Conservation (phyloP, 129 eudicot genomes). For the Flaveria trinervia region DNA sequence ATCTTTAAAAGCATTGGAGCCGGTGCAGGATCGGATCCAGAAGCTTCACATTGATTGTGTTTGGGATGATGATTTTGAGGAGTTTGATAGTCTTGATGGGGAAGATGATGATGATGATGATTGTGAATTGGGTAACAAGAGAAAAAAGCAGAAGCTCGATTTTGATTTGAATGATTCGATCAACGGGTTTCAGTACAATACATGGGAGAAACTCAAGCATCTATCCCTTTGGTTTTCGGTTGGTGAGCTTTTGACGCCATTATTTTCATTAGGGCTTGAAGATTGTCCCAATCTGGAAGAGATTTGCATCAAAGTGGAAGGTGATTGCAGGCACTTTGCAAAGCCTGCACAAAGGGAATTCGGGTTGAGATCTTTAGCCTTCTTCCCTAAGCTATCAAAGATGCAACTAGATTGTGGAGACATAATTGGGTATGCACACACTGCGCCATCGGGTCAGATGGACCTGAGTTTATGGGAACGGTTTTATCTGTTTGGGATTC, state of each 20-base stretch:
- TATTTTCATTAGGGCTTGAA: conserved; percentile 60
- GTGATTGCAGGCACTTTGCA: conserved; percentile 72
- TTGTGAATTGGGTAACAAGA: conserved; percentile 32
- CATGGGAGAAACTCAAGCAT: conserved; percentile 62
- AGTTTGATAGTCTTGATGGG: conserved; percentile 39
- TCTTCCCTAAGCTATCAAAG: conserved; percentile 55
- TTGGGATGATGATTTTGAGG: conserved; percentile 59
- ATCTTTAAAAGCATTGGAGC: conserved; percentile 71
- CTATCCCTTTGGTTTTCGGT: conserved; percentile 90
- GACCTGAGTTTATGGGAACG: conserved; percentile 96
- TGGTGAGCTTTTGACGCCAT: conserved; percentile 78
- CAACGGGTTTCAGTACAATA: conserved; percentile 35
- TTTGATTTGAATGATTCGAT: conserved; percentile 43
- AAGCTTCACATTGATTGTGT: conserved; percentile 86
- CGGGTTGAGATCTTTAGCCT: conserved; percentile 54
- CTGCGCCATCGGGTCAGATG: conserved; percentile 96
- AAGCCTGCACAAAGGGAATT: conserved; percentile 58
- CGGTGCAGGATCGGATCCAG: conserved; percentile 56
- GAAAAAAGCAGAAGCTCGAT: conserved; percentile 47
- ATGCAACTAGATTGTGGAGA: conserved; percentile 93
- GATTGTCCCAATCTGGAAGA: conserved; percentile 79
- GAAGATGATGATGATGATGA: conserved; percentile 12
- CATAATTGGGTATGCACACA: conserved; percentile 78
- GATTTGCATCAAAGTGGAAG: conserved; percentile 77
- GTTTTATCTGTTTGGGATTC: conserved; percentile 69